Base-by-base conservation (phyloP, 306 rosid species). In the Dicorynia guianensis region DNA sequence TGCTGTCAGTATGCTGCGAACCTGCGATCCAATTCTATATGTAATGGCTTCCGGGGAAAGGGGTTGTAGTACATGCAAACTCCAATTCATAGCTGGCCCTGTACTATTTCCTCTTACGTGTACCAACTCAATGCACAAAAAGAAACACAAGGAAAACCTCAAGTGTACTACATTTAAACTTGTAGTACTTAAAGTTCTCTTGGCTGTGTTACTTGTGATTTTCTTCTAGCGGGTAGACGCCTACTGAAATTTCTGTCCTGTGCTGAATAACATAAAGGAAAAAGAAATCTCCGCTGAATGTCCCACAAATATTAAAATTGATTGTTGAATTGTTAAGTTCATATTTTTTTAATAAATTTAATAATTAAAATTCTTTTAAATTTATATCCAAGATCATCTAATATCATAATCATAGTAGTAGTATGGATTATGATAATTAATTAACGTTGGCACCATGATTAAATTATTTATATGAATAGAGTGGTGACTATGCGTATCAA, bases 11-110 rank as follows among this genome's bases (percentile, higher is more conserved):
- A 56, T 25, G 68, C 55, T 63, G 67, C 39, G 10, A 47, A 62
- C 8, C 55, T 63, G 67, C 39, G 10, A 47, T 67, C 8, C 15
- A 20, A 69, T 25, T 55, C 60, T 68, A 76, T 85, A 76, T 79
- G 69, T 79, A 71, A 38, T 38, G 1, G 36, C 36, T 33, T 12
- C 11, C 30, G 54, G 25, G 55, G 13, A 64, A 15, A 15, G 13
- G 52, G 72, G 59, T 61, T 72, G 85, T 30, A 74, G 84, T 82
- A 79, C 82, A 71, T 46, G 48, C 33, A 68, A 53, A 50, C 48
- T 57, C 40, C 20, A 50, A 68, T 75, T 50, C 59, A 76, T 60
- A 35, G 38, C 18, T 79, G 18, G 14, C 34, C 19, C 0, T 76
- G 82, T 85, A 71, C 84, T 81, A 15, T 70, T 54, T 62, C 15